phyloP scores from a whole-genome alignment of 352 stramenopile genomes.

The Globisporangium solare region DNA sequence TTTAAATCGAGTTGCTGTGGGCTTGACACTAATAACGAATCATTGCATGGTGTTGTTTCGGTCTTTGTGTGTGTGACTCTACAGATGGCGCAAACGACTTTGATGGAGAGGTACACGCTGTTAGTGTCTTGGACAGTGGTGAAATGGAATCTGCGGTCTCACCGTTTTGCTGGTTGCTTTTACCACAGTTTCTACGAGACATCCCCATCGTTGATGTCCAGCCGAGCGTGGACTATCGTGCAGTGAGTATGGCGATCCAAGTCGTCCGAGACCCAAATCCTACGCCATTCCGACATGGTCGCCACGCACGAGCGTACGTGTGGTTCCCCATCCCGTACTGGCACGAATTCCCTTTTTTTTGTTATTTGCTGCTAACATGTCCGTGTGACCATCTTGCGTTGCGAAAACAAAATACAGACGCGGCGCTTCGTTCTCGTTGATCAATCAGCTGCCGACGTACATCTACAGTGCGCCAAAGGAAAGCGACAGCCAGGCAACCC shows the following conservation, averaged over 20 bases:
- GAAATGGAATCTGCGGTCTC: neutral
- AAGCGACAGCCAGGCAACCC: slow-evolving; percentile 29
- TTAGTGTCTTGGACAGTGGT: neutral
- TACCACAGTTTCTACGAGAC: slow-evolving; percentile 15
- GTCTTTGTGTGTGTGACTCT: slow-evolving; percentile 1
- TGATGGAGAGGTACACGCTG: slow-evolving; percentile 36
- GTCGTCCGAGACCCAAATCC: slow-evolving; percentile 24
- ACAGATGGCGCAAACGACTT: slow-evolving; percentile 45
- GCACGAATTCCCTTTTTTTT: neutral
- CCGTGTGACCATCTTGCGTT: neutral
- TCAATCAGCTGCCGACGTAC: slow-evolving; percentile 80
- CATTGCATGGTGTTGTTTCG: neutral
- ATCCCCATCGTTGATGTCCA: slow-evolving; percentile 26
- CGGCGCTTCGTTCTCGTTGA: slow-evolving; percentile 52
- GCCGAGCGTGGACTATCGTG: slow-evolving; percentile 28
- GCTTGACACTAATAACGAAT: too few species aligned
- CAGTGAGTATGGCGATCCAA: slow-evolving; percentile 58
- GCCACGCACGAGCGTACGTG: slow-evolving; percentile 28
- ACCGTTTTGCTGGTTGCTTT: neutral
- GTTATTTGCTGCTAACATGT: neutral
- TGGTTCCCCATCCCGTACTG: neutral
- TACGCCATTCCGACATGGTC: slow-evolving; percentile 16
- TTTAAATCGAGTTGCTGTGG: neutral
- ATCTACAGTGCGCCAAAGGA: slow-evolving; percentile 59
- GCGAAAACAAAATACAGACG: slow-evolving; percentile 30